Conservation (phyloP, 768 basidiomycete genomes). For the Tephrocybe sp. region DNA sequence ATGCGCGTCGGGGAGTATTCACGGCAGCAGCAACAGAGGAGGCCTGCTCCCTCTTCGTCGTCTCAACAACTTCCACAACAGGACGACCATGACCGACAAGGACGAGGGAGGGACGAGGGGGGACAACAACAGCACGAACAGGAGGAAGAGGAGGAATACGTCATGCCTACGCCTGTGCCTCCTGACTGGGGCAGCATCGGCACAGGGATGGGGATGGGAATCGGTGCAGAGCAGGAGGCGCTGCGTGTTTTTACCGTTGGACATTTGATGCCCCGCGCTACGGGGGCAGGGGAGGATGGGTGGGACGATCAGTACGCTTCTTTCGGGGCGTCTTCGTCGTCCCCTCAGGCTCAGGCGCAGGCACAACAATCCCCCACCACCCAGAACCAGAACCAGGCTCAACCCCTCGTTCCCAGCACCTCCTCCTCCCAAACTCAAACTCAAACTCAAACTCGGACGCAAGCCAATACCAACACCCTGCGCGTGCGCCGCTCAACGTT, state of each 20-base stretch:
- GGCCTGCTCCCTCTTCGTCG: not conserved
- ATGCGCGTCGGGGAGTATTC: slow-evolving; percentile 81
- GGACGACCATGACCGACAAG: no score
- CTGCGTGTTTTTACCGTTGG: slow-evolving; percentile 82
- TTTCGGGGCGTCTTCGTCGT: slow-evolving; percentile 26
- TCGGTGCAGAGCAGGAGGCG: slow-evolving; percentile 50
- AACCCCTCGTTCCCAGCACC: not conserved
- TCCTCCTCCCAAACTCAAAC: not conserved
- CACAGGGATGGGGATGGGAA: not conserved
- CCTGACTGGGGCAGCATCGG: not conserved
- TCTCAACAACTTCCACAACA: no score
- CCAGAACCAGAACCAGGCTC: not conserved
- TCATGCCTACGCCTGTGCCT: slow-evolving; percentile 17
- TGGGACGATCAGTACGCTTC: slow-evolving; percentile 7
- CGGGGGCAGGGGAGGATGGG: slow-evolving; percentile 38
- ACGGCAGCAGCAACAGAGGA: slow-evolving; percentile 47
- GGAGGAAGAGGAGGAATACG: slow-evolving; percentile 19
- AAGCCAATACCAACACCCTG: slow-evolving; percentile 53
- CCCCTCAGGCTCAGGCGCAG: not conserved
- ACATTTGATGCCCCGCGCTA: slow-evolving; percentile 59
- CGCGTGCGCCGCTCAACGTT: slow-evolving; percentile 77
- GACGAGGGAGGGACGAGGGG: no score
- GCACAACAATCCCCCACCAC: no score
- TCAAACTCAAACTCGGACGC: slow-evolving; percentile 4
- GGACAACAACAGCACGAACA: not conserved